These are phyloP conservation scores for Penicillium sclerotiorum DNA, from an alignment of 2,329 filamentous ascomycete genomes.

Conservation along the genomic window DNA sequence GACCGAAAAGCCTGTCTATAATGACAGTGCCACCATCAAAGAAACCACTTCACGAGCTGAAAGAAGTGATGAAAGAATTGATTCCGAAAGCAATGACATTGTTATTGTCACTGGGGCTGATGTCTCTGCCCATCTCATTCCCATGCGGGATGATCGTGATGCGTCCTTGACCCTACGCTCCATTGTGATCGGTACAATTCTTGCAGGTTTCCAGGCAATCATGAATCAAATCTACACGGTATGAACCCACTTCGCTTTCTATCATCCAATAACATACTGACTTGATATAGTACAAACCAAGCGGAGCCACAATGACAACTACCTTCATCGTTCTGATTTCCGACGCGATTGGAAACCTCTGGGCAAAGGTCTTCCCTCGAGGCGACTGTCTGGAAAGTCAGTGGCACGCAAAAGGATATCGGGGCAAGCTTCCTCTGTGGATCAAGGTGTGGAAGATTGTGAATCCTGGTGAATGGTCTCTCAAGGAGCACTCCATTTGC, in stretches of 20 bases:
- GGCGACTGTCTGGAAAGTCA: conserved; percentile 53
- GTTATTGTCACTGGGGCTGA: conserved; percentile 58
- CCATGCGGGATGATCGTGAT: conserved; percentile 58
- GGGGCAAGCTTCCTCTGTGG: conserved; percentile 47
- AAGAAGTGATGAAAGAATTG: too few species aligned
- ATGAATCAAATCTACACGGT: conserved; percentile 61
- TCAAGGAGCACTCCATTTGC: conserved; percentile 61
- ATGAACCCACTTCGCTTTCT: conserved; percentile 15
- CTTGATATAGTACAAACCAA: conserved; percentile 56
- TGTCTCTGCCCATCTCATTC: conserved; percentile 52
- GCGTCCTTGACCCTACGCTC: conserved; percentile 57
- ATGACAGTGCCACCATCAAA: too few species aligned
- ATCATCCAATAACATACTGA: not conserved
- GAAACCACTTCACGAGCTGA: too few species aligned
- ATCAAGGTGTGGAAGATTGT: conserved; percentile 50
- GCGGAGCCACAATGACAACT: conserved; percentile 50
- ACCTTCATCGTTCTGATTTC: conserved; percentile 62
- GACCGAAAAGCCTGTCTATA: too few species aligned
- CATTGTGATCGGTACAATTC: conserved; percentile 52
- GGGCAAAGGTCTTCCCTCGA: conserved; percentile 53
- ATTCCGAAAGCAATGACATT: conserved; percentile 26
- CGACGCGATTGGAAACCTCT: conserved; percentile 58
- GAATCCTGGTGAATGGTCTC: conserved; percentile 55
- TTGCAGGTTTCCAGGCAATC: conserved; percentile 58
- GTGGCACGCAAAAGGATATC: conserved; percentile 49